These are phyloP conservation scores for Beauveria medogensis DNA, from an alignment of 2,329 filamentous ascomycete genomes.

Conservation along the genomic window DNA sequence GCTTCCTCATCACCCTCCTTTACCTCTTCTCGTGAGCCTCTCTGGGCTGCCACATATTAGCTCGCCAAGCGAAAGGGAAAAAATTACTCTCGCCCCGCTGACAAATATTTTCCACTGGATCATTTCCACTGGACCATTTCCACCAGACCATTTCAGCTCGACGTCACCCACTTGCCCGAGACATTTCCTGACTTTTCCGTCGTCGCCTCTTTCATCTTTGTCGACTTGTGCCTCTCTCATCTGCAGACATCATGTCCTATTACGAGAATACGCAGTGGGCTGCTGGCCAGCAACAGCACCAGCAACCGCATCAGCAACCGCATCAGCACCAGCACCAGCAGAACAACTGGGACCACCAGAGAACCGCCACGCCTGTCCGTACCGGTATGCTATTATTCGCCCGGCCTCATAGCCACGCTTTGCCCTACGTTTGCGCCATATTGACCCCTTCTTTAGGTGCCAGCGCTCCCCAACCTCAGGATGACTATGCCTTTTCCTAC, in stretches of 20 bases:
- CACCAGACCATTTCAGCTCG: slow-evolving; percentile 9
- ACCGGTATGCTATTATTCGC: slow-evolving; percentile 25
- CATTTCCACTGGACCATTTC: slow-evolving; percentile 1
- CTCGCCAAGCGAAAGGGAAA: slow-evolving; percentile 3
- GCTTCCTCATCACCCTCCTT: background rate
- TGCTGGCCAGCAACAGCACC: slow-evolving; percentile 15
- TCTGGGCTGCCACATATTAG: background rate
- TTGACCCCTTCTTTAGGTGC: slow-evolving; percentile 46
- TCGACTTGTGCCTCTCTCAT: background rate
- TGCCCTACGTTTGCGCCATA: slow-evolving; percentile 3
- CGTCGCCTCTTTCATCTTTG: slow-evolving; percentile 16
- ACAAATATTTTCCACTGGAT: slow-evolving; percentile 8
- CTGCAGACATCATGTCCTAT: slow-evolving; percentile 30
- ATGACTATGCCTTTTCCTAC: slow-evolving; percentile 75
- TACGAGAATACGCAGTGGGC: slow-evolving; percentile 38
- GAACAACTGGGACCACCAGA: slow-evolving; percentile 40
- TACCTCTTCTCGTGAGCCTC: background rate
- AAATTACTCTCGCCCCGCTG: slow-evolving; percentile 5
- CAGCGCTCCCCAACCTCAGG: slow-evolving; percentile 64
- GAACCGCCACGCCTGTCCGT: slow-evolving; percentile 32
- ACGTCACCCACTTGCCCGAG: slow-evolving; percentile 11
- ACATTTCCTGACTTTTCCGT: slow-evolving; percentile 9
- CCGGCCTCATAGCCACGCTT: background rate
- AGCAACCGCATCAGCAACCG: background rate
- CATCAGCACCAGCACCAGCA: slow-evolving; percentile 4